phyloP scores from a whole-genome alignment of 2,329 filamentous ascomycete species.

The Amylocarpus encephaloides region DNA sequence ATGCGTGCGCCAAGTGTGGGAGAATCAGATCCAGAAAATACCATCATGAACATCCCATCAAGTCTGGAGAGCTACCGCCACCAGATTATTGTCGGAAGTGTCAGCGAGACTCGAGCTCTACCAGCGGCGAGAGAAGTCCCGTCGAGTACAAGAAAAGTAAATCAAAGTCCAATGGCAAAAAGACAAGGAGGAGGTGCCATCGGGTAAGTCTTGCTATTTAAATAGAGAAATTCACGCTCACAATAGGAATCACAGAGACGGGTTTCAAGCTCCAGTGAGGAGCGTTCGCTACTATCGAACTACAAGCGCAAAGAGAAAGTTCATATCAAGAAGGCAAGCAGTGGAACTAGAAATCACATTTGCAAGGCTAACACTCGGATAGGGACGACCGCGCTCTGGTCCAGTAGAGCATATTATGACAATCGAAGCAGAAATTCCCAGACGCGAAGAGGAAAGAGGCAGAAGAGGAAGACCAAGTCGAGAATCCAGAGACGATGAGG shows the following conservation, averaged over 20 bases:
- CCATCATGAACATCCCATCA: conserved; percentile 33
- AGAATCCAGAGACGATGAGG: not conserved
- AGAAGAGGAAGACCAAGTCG: conserved; percentile 7
- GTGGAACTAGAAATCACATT: conserved; percentile 3
- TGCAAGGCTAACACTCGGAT: not conserved
- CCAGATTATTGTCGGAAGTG: conserved; percentile 35
- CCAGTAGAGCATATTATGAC: conserved; percentile 10
- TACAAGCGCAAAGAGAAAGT: too few species aligned
- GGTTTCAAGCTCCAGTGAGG: conserved; percentile 3
- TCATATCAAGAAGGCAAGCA: not conserved
- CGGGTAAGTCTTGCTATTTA: not conserved
- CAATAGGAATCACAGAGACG: not conserved
- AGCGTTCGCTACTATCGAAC: not conserved
- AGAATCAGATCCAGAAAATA: conserved; percentile 36
- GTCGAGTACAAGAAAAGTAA: not conserved
- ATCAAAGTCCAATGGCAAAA: not conserved
- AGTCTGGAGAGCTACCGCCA: conserved; percentile 29
- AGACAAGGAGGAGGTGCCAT: conserved; percentile 5
- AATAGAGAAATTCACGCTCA: not conserved
- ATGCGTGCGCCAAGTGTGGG: conserved; percentile 40
- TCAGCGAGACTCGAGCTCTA: conserved; percentile 27
- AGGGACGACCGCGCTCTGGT: not conserved
- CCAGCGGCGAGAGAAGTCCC: conserved; percentile 4
- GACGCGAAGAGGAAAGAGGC: conserved; percentile 4
- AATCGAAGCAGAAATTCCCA: conserved; percentile 12